A percentile compares a stretch with the other conserved stretches of the same genome.
phyloP scores from a whole-genome alignment of 2,329 filamentous ascomycete species.

The Paracamarosporium sp. region DNA sequence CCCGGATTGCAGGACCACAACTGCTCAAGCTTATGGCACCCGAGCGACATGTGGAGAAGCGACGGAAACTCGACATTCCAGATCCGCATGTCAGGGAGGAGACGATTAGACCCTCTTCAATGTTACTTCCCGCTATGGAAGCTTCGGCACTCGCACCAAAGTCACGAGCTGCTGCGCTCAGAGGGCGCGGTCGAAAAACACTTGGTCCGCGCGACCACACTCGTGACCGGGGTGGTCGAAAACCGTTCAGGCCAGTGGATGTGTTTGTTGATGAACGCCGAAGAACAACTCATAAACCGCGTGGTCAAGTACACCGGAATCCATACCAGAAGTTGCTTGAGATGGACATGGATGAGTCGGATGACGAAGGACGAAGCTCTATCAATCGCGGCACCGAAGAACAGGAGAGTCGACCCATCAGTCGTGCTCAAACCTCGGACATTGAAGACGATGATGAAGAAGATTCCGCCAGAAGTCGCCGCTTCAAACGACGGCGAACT shows the following conservation, averaged over 20 bases:
- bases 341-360: conserved; percentile 84
- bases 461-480: conserved; percentile 53
- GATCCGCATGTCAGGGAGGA: conserved; percentile 68
- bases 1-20: conserved; percentile 80
- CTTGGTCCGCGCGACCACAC: conserved; percentile 54
- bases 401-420: conserved; percentile 80
- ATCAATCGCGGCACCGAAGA: conserved; percentile 81
- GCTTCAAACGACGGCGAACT: conserved; percentile 54
- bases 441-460: conserved; percentile 58
- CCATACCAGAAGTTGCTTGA: conserved; percentile 76
- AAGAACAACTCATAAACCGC: conserved; percentile 61
- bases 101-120: conserved; percentile 61
- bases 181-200: conserved; percentile 49
- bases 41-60: conserved; percentile 77
- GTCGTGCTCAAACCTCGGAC: conserved; percentile 65
- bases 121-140: conserved; percentile 64
- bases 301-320: conserved; percentile 60
- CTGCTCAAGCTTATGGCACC: conserved; percentile 86
- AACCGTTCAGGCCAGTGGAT: conserved; percentile 49
- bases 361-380: conserved; percentile 72
- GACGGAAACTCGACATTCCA: conserved; percentile 78
- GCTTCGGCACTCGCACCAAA: conserved; percentile 69
- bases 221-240: conserved; percentile 47
- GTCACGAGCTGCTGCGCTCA: conserved; percentile 51
- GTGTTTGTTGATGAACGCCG: conserved; percentile 65